Percentiles rank a stretch among this genome's conserved stretches.
phyloP scores from a whole-genome alignment of 164 flowering plant genomes.

The Tetrastigma voinierianum region DNA sequence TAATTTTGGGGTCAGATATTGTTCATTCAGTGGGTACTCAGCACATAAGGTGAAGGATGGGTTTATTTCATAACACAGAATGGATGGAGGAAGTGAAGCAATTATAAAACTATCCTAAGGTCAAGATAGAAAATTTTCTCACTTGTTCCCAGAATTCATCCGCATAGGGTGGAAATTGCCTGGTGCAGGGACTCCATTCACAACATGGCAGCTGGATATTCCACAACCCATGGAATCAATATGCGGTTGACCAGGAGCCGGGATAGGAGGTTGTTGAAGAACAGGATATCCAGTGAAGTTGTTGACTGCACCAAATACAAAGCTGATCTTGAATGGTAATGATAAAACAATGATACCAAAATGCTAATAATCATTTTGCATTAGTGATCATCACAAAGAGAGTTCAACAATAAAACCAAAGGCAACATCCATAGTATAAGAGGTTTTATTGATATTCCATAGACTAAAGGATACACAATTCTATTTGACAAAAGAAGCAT shows the following conservation, averaged over 20 bases:
- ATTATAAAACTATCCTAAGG: neutral
- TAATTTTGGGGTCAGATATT: no score
- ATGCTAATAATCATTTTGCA: neutral
- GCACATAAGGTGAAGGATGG: no score
- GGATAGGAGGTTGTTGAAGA: constrained; percentile 75
- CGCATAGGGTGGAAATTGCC: constrained; percentile 77
- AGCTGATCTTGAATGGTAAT: constrained; percentile 38
- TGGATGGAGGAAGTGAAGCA: neutral
- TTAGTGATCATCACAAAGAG: no score
- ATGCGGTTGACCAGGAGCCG: constrained; percentile 88
- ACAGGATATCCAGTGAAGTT: constrained; percentile 97
- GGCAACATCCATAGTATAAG: no score
- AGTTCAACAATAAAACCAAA: no score
- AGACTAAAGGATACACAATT: no score
- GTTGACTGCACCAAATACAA: constrained; percentile 83
- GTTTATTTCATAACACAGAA: neutral
- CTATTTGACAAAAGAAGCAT: no score
- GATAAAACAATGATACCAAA: constrained; percentile 7
- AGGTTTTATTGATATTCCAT: no score
- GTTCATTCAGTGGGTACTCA: no score
- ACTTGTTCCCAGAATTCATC: constrained; percentile 85
- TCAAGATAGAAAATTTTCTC: constrained; percentile 25
- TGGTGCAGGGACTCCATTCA: constrained; percentile 96
- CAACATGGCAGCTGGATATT: constrained; percentile 81
- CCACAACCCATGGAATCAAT: constrained; percentile 79